Conservation (phyloP, 1,284 basidiomycete species). For the Stygiomarasmius scandens region DNA sequence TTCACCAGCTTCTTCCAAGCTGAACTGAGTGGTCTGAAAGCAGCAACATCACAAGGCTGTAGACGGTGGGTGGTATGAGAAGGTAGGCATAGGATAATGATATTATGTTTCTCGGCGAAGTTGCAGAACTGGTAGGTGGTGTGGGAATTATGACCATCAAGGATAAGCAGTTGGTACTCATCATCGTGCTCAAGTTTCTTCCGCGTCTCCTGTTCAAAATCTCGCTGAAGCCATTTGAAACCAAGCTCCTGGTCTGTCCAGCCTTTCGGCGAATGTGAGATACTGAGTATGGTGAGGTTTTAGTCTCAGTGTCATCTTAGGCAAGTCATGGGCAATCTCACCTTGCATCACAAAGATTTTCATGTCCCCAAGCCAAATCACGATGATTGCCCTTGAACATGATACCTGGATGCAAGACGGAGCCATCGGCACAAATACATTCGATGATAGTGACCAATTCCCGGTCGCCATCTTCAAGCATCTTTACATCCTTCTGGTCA, state of each 20-base stretch:
- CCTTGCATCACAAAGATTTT: conserved; percentile 33
- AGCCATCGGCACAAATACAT: conserved; percentile 34
- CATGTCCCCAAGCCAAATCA: conserved; percentile 26
- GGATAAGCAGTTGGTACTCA: conserved; percentile 36
- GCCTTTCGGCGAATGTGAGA: conserved; percentile 19
- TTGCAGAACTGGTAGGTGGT: conserved; percentile 23
- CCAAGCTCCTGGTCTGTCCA: conserved; percentile 14
- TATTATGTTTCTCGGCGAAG: conserved; percentile 27
- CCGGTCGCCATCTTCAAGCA: conserved; percentile 24
- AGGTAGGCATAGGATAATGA: conserved; percentile 34
- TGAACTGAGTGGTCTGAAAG: conserved; percentile 28
- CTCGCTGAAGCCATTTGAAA: conserved; percentile 26
- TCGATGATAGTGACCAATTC: conserved; percentile 39
- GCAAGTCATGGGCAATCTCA: no score
- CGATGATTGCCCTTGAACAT: conserved; percentile 31
- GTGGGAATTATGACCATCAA: conserved; percentile 38
- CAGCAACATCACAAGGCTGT: conserved; percentile 33
- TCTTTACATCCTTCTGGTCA: conserved; percentile 18
- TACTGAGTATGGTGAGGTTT: conserved; percentile 9
- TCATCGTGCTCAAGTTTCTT: conserved; percentile 22
- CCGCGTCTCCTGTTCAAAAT: conserved; percentile 33
- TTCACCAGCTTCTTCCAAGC: conserved; percentile 22
- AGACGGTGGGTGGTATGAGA: conserved; percentile 34
- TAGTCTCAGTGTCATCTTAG: conserved; percentile 3
- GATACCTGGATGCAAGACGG: conserved; percentile 27